Evolutionary conservation across 2,329 filamentous ascomycete genomes (phyloP).

Genomic region (Exserohilum rostratum): DNA sequence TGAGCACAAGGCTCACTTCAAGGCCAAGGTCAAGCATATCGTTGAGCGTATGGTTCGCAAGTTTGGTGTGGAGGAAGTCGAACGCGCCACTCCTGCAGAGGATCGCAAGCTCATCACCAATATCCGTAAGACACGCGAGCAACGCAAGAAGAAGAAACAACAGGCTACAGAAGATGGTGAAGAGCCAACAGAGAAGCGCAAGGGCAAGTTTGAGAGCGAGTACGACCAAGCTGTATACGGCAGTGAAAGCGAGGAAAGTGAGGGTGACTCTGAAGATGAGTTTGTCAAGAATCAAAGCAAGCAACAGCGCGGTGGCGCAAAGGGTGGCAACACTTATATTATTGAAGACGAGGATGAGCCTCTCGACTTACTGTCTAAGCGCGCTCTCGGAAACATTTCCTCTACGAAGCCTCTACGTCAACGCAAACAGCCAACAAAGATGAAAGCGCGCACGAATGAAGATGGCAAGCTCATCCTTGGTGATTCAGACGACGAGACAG

Average conservation of each 20-base stretch:
- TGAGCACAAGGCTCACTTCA: constrained; percentile 97
- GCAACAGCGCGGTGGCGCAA: constrained; percentile 46
- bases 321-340: constrained; percentile 74
- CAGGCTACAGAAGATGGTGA: constrained; percentile 65
- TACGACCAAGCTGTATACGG: constrained; percentile 97
- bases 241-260: constrained; percentile 61
- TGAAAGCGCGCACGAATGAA: constrained; percentile 61
- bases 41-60: constrained; percentile 91
- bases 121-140: constrained; percentile 93
- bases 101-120: constrained; percentile 91
- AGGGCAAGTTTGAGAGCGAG: constrained; percentile 81
- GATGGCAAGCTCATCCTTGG: constrained; percentile 84
- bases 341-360: constrained; percentile 94
- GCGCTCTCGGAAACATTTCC: constrained; percentile 89
- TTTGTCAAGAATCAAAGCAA: constrained; percentile 43
- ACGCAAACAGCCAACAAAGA: constrained; percentile 57
- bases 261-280: constrained; percentile 49
- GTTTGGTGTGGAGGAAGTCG: constrained; percentile 82
- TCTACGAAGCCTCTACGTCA: constrained; percentile 79
- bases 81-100: constrained; percentile 79
- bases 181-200: constrained; percentile 48
- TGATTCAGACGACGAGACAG: constrained; percentile 50
- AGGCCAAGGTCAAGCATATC: constrained; percentile 97
- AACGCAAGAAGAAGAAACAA: constrained; percentile 86
- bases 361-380: constrained; percentile 87